Base-by-base conservation (phyloP, 129 eudicot species). In the Lactuca saligna region DNA sequence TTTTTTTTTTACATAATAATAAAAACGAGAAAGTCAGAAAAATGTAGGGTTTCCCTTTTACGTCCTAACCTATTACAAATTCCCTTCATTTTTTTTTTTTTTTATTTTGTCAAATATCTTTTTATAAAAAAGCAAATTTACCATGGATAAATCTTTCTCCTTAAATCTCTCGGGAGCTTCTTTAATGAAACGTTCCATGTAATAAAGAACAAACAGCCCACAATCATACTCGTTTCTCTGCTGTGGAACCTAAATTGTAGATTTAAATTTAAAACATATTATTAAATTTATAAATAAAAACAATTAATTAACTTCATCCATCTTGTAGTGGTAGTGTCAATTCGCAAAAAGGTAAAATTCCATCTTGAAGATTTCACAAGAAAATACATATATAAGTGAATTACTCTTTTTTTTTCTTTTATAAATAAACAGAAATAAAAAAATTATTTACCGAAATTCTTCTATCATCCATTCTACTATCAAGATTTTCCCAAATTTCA, bases 171-270 rank as follows among this genome's bases (percentile, higher is more conserved):
- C 69, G 46, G 92, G 97, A 80, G 90, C 90, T 34, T 85, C 87
- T 42, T 85, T 81, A 54, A 87, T 71, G 76, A 91, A 87, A 42
- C 90, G 90, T 64, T 91, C 86, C 72, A 91, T 91, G 62, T 83
- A 91, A 69, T 49, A 81, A 31, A 91, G 86, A 72, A 91, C 97
- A 75, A 91, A 91, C 35, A 87, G 81, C 55, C 97, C 97, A 81
- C 97, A 91, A 39, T 91, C 97, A 11, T 82, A 85, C 0, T 81
- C 84, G 31, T 91, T 85, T 57, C 70, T 78, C 75, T 91, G 97
- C 13, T 82, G 89, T 14, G 97, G 97, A 38, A 91, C 95, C 97
- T 91, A 81, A 17, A 29, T 37, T 17, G 35, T 91, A 81, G 31
- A 29, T 37, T 17, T 25, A 39, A 39, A 5, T 5, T 39, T 39